These are phyloP conservation scores for Ampelocalamus luodianensis DNA, from an alignment of 176 grass and related monocot species.

Conservation along the genomic window DNA sequence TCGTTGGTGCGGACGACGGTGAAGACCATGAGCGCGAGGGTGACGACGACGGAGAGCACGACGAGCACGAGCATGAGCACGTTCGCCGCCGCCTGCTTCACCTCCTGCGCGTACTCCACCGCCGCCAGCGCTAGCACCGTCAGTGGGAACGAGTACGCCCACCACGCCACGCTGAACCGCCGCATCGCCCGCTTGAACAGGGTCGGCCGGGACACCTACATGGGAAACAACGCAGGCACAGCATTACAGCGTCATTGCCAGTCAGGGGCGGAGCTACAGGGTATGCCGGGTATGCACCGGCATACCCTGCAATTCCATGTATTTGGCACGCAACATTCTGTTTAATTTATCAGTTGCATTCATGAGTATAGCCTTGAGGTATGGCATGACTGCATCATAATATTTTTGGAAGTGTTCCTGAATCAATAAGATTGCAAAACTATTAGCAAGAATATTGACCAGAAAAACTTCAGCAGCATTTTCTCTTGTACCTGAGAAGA, in stretches of 20 bases:
- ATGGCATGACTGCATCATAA: slow-evolving; percentile 97
- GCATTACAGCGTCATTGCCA: neutral
- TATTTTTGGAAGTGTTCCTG: slow-evolving; percentile 99
- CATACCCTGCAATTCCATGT: no score
- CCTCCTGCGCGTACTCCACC: slow-evolving; percentile 67
- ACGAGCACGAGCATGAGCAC: slow-evolving; percentile 71
- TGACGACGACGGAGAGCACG: slow-evolving; percentile 70
- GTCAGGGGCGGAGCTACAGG: no score
- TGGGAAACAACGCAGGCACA: neutral
- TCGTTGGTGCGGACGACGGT: slow-evolving; percentile 64
- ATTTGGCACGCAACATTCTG: slow-evolving; percentile 96
- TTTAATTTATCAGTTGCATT: slow-evolving; percentile 99
- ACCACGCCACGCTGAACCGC: slow-evolving; percentile 85
- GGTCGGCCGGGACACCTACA: slow-evolving; percentile 65
- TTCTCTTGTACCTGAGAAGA: slow-evolving; percentile 75
- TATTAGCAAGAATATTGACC: slow-evolving; percentile 31
- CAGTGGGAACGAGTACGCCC: slow-evolving; percentile 92
- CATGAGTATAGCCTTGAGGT: slow-evolving; percentile 91
- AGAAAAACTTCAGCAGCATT: slow-evolving; percentile 30
- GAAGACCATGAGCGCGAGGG: slow-evolving; percentile 71
- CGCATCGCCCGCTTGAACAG: slow-evolving; percentile 81
- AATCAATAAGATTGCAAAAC: slow-evolving; percentile 31
- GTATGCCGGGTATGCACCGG: no score
- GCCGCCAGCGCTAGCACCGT: slow-evolving; percentile 72
- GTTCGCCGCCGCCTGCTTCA: slow-evolving; percentile 56